A percentile compares a stretch with the other conserved stretches of the same genome.
phyloP scores from a whole-genome alignment of 371 early-diverging fungal species.

The Syncephalastrum contaminatum region DNA sequence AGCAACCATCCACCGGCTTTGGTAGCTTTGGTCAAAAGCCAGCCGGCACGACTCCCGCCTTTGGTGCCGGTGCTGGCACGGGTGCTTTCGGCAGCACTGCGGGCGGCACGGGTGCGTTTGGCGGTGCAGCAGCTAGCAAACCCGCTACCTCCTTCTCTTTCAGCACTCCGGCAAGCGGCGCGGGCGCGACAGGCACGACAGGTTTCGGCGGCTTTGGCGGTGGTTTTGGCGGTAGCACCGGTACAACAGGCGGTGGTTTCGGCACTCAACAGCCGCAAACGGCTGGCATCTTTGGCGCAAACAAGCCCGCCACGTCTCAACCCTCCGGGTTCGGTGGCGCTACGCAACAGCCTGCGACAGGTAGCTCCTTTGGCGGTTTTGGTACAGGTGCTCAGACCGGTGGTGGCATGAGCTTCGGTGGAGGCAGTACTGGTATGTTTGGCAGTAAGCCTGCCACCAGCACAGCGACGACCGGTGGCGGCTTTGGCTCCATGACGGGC shows the following conservation, averaged over 20 bases:
- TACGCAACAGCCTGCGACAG: conserved; percentile 25
- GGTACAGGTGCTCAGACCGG: conserved; percentile 28
- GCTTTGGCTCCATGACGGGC: not conserved
- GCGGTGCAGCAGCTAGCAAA: conserved; percentile 45
- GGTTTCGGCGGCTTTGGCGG: conserved; percentile 31
- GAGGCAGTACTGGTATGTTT: conserved; percentile 22
- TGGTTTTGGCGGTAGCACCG: conserved; percentile 26
- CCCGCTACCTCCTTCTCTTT: conserved; percentile 50
- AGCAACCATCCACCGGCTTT: conserved; percentile 18
- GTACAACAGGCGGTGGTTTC: conserved; percentile 20
- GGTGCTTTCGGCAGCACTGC: conserved; percentile 23
- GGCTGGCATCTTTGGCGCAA: conserved; percentile 57
- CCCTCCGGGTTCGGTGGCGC: conserved; percentile 49
- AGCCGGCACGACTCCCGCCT: conserved; percentile 19
- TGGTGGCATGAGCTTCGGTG: conserved; percentile 36
- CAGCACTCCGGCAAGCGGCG: conserved; percentile 13
- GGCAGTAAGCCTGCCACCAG: conserved; percentile 21
- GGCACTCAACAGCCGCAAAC: conserved; percentile 22
- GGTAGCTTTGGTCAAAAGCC: conserved; percentile 40
- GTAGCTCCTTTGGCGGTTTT: conserved; percentile 38
- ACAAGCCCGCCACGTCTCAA: conserved; percentile 48
- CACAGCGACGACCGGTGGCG: conserved; percentile 2
- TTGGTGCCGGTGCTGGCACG: conserved; percentile 7
- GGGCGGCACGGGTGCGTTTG: conserved; percentile 41
- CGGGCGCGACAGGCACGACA: conserved; percentile 14